Percentiles rank a stretch among this genome's conserved stretches.
phyloP scores from a whole-genome alignment of 352 stramenopile genomes.

The Pythium phragmiticola region DNA sequence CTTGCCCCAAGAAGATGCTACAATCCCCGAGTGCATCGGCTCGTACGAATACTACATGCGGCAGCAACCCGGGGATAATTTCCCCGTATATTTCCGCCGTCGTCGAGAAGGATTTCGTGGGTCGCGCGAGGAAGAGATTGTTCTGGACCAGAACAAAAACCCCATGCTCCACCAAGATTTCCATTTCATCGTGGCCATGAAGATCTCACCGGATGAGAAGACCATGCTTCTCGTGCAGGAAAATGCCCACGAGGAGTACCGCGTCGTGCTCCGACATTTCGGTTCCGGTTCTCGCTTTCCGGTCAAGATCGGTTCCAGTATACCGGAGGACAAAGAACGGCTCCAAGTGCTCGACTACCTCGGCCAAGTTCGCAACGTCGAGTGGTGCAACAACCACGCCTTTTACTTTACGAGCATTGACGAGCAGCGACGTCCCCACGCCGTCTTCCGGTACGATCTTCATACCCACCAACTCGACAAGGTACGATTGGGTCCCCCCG shows the following conservation, averaged over 20 bases:
- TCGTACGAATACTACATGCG: constrained; percentile 74
- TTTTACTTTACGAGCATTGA: constrained; percentile 86
- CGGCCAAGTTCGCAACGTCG: constrained; percentile 61
- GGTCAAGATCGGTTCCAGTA: neutral
- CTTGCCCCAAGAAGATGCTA: constrained; percentile 57
- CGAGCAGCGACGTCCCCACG: constrained; percentile 50
- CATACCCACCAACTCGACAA: constrained; percentile 42
- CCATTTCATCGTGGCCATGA: constrained; percentile 72
- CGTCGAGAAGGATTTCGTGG: constrained; percentile 17
- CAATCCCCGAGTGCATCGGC: constrained; percentile 76
- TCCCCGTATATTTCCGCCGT: constrained; percentile 74
- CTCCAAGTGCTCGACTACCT: constrained; percentile 39
- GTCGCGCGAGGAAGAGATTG: constrained; percentile 43
- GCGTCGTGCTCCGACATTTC: constrained; percentile 32
- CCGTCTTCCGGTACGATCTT: constrained; percentile 65
- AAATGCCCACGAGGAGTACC: constrained; percentile 66
- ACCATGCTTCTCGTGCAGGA: constrained; percentile 68
- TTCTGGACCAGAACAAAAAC: constrained; percentile 78
- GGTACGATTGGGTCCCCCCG: constrained; percentile 26
- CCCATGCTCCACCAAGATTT: constrained; percentile 54
- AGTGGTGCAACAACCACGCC: constrained; percentile 48
- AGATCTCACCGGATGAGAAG: constrained; percentile 67
- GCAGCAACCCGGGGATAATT: constrained; percentile 63
- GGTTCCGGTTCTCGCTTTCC: neutral
- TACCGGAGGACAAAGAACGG: constrained; percentile 10